phyloP scores from a whole-genome alignment of 805 yeast species.

The Wickerhamiella azyma region DNA sequence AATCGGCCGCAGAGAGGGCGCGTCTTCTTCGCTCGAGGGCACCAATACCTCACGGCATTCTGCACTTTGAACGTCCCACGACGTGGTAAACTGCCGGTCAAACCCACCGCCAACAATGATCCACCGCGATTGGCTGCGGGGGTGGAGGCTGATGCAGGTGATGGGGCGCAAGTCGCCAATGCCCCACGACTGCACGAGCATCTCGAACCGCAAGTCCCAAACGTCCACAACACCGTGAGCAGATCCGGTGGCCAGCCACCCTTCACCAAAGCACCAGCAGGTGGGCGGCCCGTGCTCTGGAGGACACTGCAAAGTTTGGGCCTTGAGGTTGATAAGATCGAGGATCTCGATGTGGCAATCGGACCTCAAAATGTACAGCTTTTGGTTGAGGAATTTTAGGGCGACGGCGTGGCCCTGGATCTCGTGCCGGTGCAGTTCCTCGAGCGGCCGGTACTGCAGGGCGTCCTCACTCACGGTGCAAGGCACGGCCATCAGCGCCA shows the following conservation, averaged over 20 bases:
- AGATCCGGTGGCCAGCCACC: slow-evolving; percentile 69
- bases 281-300: slow-evolving; percentile 53
- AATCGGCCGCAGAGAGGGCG: slow-evolving; percentile 18
- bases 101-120: slow-evolving; percentile 58
- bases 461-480: background rate
- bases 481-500: background rate
- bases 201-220: slow-evolving; percentile 67
- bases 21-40: slow-evolving; percentile 10
- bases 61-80: slow-evolving; percentile 62
- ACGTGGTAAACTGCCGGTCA: slow-evolving; percentile 41
- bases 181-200: slow-evolving; percentile 48
- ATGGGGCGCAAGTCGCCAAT: slow-evolving; percentile 41
- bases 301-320: slow-evolving; percentile 37
- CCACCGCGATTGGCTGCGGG: slow-evolving; percentile 32
- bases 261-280: slow-evolving; percentile 42
- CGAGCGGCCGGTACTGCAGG: background rate
- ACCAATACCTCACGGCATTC: slow-evolving; percentile 37
- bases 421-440: background rate
- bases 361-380: slow-evolving; percentile 15
- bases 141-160: slow-evolving; percentile 32
- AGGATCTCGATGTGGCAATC: slow-evolving; percentile 26
- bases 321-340: slow-evolving; percentile 46
- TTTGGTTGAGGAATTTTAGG: slow-evolving; percentile 27
- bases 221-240: slow-evolving; percentile 56
- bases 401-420: slow-evolving; percentile 31